A percentile compares a stretch with the other conserved stretches of the same genome.
Conservation (phyloP, 2,329 filamentous ascomycete genomes). For the Penicillium capsulatum region DNA sequence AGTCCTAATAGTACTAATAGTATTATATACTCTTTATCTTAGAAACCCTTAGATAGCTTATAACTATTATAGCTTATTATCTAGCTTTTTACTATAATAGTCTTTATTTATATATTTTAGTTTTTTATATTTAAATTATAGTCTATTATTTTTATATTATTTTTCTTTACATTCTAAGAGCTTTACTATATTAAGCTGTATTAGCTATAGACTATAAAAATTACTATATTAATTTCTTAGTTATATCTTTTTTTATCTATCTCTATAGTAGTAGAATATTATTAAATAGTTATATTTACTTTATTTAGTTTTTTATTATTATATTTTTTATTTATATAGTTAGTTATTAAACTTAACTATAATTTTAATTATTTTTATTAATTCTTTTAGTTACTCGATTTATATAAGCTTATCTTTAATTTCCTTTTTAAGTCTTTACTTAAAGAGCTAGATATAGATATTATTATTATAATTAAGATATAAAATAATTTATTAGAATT, state of each 20-base stretch:
- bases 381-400: neutral
- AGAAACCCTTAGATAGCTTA: neutral
- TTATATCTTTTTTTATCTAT: no score
- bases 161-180: slow-evolving; percentile 1
- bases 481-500: no score
- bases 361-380: slow-evolving; percentile 1
- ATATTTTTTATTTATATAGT: slow-evolving; percentile 6
- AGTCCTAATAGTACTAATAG: no score
- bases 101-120: slow-evolving; percentile 3
- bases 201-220: slow-evolving; percentile 3
- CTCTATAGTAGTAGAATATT: no score
- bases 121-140: slow-evolving; percentile 5
- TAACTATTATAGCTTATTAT: neutral
- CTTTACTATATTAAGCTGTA: slow-evolving; percentile 5
- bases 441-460: no score
- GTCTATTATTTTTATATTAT: neutral
- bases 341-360: slow-evolving; percentile 3
- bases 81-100: neutral
- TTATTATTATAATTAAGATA: no score
- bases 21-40: neutral
- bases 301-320: no score
- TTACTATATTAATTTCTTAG: neutral
- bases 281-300: neutral
- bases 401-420: slow-evolving; percentile 4
- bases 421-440: no score